phyloP scores from a whole-genome alignment of 371 early-diverging fungal genomes.

The Mucor ambiguus region DNA sequence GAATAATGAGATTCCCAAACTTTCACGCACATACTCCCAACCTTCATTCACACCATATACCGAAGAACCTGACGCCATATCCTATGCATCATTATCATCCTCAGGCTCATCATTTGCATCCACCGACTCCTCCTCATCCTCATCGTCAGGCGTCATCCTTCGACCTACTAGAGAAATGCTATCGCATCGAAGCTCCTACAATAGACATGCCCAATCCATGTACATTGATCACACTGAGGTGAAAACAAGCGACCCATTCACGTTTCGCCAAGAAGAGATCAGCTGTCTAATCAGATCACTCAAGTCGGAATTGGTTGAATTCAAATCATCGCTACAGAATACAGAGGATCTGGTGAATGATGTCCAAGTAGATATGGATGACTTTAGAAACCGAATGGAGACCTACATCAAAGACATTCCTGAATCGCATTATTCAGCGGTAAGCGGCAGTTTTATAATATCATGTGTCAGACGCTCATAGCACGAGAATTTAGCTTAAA shows the following conservation, averaged over 20 bases:
- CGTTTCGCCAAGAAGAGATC: slow-evolving; percentile 11
- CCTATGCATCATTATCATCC: neutral
- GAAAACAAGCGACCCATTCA: slow-evolving; percentile 11
- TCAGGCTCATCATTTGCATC: slow-evolving; percentile 1
- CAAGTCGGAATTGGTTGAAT: slow-evolving; percentile 17
- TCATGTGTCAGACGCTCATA: neutral
- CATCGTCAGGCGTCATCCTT: neutral
- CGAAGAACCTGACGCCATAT: slow-evolving; percentile 1
- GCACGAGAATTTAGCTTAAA: slow-evolving; percentile 32
- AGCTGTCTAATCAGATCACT: neutral
- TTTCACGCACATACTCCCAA: slow-evolving; percentile 9
- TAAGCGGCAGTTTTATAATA: slow-evolving; percentile 19
- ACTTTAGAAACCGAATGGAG: slow-evolving; percentile 37
- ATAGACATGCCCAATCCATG: slow-evolving; percentile 12
- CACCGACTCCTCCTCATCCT: neutral
- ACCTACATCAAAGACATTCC: slow-evolving; percentile 48
- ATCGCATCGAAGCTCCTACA: neutral
- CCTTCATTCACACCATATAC: neutral
- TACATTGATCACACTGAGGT: neutral
- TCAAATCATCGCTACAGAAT: slow-evolving; percentile 27
- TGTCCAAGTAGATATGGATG: slow-evolving; percentile 42
- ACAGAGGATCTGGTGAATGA: slow-evolving; percentile 40
- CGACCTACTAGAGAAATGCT: neutral
- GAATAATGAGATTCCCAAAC: neutral
- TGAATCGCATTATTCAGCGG: slow-evolving; percentile 45